These are phyloP conservation scores for Vigna angularis DNA, from an alignment of 306 rosid genomes.

Conservation along the genomic window DNA sequence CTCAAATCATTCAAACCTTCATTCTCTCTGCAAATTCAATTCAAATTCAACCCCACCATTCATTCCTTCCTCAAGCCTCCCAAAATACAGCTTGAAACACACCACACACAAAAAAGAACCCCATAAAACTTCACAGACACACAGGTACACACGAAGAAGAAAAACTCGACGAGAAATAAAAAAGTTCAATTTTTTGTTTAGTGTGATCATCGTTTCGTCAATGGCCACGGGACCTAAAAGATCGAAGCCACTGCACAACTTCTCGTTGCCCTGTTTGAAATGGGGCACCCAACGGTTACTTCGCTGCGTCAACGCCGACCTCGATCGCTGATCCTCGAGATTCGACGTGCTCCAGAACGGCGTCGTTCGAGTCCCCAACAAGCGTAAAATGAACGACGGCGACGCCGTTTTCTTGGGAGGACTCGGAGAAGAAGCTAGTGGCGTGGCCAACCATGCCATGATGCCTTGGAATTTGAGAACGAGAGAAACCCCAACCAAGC, in stretches of 20 bases:
- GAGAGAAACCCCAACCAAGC: too few species aligned
- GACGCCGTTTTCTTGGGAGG: not conserved
- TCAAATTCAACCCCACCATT: constrained; percentile 3
- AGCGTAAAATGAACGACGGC: constrained; percentile 35
- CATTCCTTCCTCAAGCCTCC: not conserved
- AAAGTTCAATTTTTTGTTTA: not conserved
- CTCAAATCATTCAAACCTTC: constrained; percentile 4
- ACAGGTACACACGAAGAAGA: not conserved
- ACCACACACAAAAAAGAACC: not conserved
- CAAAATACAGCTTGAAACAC: not conserved
- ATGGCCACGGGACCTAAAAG: constrained; percentile 57
- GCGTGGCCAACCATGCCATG: constrained; percentile 33
- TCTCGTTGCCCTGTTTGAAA: constrained; percentile 66
- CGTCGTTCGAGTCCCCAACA: constrained; percentile 28
- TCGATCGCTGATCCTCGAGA: constrained; percentile 44
- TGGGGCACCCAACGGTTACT: constrained; percentile 66
- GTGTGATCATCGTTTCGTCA: constrained; percentile 5
- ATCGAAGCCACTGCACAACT: constrained; percentile 66
- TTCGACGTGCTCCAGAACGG: constrained; percentile 23
- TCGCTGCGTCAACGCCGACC: constrained; percentile 55
- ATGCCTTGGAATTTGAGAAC: constrained; percentile 74
- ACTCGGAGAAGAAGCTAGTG: constrained; percentile 18
- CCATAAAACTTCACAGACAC: not conserved
- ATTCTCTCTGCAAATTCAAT: constrained; percentile 16
- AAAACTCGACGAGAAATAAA: not conserved